Percentiles rank a stretch among this genome's conserved stretches.
Conservation (phyloP, 495 filamentous ascomycete genomes). For the Trichoderma parareesei region DNA sequence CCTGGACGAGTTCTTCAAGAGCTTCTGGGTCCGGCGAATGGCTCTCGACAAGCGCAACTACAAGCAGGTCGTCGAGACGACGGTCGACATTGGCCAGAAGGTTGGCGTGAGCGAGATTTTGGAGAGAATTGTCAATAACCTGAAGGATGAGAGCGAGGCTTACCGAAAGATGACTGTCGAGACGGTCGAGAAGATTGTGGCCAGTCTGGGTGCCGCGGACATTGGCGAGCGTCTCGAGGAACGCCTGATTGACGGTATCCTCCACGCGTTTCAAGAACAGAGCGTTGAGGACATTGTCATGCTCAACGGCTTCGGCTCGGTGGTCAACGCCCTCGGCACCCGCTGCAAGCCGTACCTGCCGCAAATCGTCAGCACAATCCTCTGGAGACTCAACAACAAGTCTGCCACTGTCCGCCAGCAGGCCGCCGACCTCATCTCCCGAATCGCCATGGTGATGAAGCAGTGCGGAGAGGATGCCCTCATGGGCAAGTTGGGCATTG, state of each 20-base stretch:
- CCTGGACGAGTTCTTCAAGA: conserved; percentile 93
- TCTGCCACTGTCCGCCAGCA: conserved; percentile 93
- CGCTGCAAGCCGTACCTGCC: conserved; percentile 95
- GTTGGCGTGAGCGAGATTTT: conserved; percentile 93
- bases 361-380: conserved; percentile 90
- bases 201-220: conserved; percentile 85
- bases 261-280: conserved; percentile 97
- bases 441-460: conserved; percentile 98
- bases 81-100: conserved; percentile 94
- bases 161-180: conserved; percentile 99
- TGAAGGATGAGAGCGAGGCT: conserved; percentile 97
- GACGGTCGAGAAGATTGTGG: conserved; percentile 91
- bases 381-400: conserved; percentile 98
- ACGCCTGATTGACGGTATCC: conserved; percentile 88
- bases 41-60: conserved; percentile 96
- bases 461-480: conserved; percentile 92
- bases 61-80: conserved; percentile 94
- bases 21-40: conserved; percentile 97
- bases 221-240: conserved; percentile 90
- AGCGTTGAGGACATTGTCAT: conserved; percentile 93
- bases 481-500: conserved; percentile 91
- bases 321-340: conserved; percentile 89
- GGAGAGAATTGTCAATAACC: conserved; percentile 83
- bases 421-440: conserved; percentile 90
- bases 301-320: conserved; percentile 97